phyloP scores from a whole-genome alignment of 2,329 filamentous ascomycete genomes.

The Diaporthe sp. region DNA sequence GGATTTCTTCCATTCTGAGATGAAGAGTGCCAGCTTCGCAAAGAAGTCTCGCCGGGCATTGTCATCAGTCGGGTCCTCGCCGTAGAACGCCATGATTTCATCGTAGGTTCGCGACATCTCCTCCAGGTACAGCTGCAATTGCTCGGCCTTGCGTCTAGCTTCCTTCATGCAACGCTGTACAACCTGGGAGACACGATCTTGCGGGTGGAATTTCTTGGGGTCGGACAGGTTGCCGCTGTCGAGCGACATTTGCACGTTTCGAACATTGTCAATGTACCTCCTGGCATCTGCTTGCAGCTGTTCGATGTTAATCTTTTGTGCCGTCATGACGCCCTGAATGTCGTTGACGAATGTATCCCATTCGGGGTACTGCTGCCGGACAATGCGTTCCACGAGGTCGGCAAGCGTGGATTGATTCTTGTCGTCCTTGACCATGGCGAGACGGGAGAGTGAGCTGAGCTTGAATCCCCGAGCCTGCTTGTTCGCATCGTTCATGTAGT shows the following conservation, averaged over 20 bases:
- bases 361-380: slow-evolving; percentile 94
- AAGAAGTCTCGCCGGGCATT: slow-evolving; percentile 97
- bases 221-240: slow-evolving; percentile 96
- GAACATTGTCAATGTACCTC: slow-evolving; percentile 94
- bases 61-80: slow-evolving; percentile 91
- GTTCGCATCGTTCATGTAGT: slow-evolving; percentile 99
- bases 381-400: slow-evolving; percentile 95
- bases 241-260: slow-evolving; percentile 90
- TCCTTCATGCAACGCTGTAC: slow-evolving; percentile 97
- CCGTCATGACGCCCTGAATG: slow-evolving; percentile 80
- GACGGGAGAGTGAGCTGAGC: slow-evolving; percentile 88
- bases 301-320: slow-evolving; percentile 95
- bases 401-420: slow-evolving; percentile 98
- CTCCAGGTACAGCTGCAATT: slow-evolving; percentile 92
- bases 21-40: slow-evolving; percentile 88
- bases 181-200: slow-evolving; percentile 92
- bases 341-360: slow-evolving; percentile 92
- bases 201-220: slow-evolving; percentile 96
- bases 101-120: slow-evolving; percentile 93
- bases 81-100: slow-evolving; percentile 96
- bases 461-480: slow-evolving; percentile 99
- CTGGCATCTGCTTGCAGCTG: slow-evolving; percentile 88
- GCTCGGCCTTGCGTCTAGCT: slow-evolving; percentile 92
- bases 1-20: slow-evolving; percentile 95
- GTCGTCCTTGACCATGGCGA: slow-evolving; percentile 99